Conservation (phyloP, 148 eudicot species). For the Selenicereus undatus region DNA sequence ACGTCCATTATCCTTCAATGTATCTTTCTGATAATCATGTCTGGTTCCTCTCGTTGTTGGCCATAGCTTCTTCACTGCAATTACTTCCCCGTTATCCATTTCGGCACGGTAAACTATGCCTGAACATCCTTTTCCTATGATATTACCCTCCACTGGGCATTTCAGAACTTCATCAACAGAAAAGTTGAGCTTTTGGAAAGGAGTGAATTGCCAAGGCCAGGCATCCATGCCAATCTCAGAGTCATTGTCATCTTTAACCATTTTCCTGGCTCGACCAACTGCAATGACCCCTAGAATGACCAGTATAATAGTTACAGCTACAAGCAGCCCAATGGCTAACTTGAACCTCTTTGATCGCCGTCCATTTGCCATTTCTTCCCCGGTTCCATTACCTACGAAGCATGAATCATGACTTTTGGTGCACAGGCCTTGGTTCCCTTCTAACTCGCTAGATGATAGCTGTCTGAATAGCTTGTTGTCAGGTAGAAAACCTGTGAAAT, state of each 20-base stretch:
- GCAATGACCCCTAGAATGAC: conserved; percentile 55
- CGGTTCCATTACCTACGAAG: conserved; percentile 32
- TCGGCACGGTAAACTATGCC: conserved; percentile 74
- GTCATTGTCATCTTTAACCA: conserved; percentile 42
- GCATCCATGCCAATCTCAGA: conserved; percentile 54
- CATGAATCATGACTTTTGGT: conserved; percentile 52
- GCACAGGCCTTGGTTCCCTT: conserved; percentile 64
- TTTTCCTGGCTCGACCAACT: conserved; percentile 36
- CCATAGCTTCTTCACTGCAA: conserved; percentile 88
- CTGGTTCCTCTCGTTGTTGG: conserved; percentile 37
- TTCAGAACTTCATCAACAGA: conserved; percentile 51
- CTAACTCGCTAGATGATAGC: conserved; percentile 53
- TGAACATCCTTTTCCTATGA: conserved; percentile 81
- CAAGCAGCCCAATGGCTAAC: conserved; percentile 50
- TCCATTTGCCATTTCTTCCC: conserved; percentile 17
- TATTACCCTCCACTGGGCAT: conserved; percentile 59
- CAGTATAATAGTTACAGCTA: conserved; percentile 38
- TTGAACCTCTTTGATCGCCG: conserved; percentile 40
- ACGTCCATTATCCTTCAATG: conserved; percentile 33
- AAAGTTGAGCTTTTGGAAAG: conserved; percentile 76
- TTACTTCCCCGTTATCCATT: conserved; percentile 53
- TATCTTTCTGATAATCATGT: conserved; percentile 34
- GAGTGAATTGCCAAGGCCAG: conserved; percentile 76
- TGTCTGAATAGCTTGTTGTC: conserved; percentile 78
- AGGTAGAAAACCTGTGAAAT: conserved; percentile 71